Base-by-base conservation (phyloP, 2,329 filamentous ascomycete genomes). In the Madurella mycetomatis region DNA sequence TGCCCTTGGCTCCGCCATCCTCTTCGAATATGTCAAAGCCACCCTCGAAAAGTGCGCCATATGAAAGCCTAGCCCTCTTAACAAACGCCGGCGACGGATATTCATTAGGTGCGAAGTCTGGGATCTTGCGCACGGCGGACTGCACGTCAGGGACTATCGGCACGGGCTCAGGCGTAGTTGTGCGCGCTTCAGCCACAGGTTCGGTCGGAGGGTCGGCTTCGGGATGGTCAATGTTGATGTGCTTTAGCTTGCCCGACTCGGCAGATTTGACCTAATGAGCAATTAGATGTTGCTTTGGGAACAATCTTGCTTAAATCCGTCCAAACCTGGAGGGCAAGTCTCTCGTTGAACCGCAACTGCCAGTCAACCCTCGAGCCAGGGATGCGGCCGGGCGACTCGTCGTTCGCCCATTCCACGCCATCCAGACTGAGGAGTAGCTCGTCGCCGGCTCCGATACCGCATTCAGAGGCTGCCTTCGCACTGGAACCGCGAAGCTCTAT, bases 61-160 rank as follows among this genome's bases (percentile, higher is more conserved):
- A 86, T 0, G 87, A 91, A 4, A 87, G 73, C 52, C 87, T 78
- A 13, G 82, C 79, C 50, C 86, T 79, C 67, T 88, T 92, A 17
- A 90, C 72, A 62, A 95, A 95, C 0, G 89, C 88, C 0, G 91
- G 91, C 2, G 90, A 95, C 4, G 81, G 76, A 73, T 84, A 94
- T 61, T 86, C 81, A 16, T 76, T 72, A 43, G 73, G 63, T 9
- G 73, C 73, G 44, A 73, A 61, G 2, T 65, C 65, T 17, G 69
- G 57, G 5, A 73, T 65, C 17, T 61, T 65, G 47, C 63, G 61
- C 50, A 49, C 54, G 41, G 56, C 47, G n/a, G 60, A 41, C 1
- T 40, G 55, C 5, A 49, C 19, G n/a, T 51, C 34, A 18, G 31
- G 30, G 25, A 41, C 2, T 12, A 5, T 19, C 15, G 39, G 25